phyloP scores from a whole-genome alignment of 345 rosid species.

The Lagerstroemia speciosa region DNA sequence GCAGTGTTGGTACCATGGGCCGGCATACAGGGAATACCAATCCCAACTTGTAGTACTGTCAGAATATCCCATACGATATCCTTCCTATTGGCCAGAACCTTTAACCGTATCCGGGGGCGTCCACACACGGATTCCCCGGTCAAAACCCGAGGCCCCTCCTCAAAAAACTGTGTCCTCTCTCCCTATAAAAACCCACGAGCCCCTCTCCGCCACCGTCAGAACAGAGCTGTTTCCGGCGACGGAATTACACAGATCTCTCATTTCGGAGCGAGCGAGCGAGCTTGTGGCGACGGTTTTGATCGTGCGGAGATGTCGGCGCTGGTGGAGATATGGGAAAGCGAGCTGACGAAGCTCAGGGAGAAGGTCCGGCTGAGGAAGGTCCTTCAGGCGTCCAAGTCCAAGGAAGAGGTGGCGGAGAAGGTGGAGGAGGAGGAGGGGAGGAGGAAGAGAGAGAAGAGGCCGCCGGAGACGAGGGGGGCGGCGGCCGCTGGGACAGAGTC shows the following conservation, averaged over 20 bases:
- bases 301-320: conserved; percentile 10
- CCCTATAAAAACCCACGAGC: background rate
- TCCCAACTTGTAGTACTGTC: background rate
- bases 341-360: conserved; percentile 10
- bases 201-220: background rate
- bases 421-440: conserved; percentile 17
- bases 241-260: background rate
- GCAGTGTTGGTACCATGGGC: background rate
- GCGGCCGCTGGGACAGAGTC: conserved; percentile 17
- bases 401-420: conserved; percentile 18
- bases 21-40: background rate
- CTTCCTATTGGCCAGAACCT: background rate
- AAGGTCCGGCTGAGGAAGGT: conserved; percentile 4
- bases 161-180: background rate
- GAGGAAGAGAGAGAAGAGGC: conserved; percentile 15
- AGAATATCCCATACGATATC: background rate
- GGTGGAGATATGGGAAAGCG: conserved; percentile 8
- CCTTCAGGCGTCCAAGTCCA: background rate
- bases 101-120: background rate
- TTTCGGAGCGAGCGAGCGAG: background rate
- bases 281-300: background rate
- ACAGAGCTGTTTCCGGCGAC: background rate
- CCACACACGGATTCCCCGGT: conserved; percentile 4
- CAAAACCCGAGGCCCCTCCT: background rate
- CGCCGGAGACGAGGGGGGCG: conserved; percentile 4